Evolutionary conservation across 2,329 filamentous ascomycete genomes (phyloP).

Genomic region (Nemania sp.): DNA sequence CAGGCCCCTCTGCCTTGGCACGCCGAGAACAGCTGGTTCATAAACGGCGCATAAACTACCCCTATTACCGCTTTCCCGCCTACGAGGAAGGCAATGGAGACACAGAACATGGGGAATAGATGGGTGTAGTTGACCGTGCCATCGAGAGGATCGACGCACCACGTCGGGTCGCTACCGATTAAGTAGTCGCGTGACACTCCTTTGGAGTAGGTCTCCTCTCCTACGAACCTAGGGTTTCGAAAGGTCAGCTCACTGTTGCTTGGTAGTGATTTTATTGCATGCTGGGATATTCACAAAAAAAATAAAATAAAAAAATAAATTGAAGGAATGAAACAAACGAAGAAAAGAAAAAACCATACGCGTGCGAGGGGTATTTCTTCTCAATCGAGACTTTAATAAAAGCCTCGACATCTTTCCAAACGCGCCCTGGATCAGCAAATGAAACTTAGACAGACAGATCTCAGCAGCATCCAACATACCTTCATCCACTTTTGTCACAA

Average conservation of each 20-base stretch:
- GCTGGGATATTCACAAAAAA: background rate
- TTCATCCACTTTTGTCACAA: constrained; percentile 82
- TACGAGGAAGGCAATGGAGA: constrained; percentile 78
- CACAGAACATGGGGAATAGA: constrained; percentile 84
- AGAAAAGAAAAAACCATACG: constrained; percentile 63
- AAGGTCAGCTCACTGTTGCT: background rate
- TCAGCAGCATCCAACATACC: constrained; percentile 58
- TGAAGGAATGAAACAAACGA: no score
- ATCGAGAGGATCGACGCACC: constrained; percentile 82
- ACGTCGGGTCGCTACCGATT: constrained; percentile 72
- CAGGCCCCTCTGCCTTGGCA: constrained; percentile 75
- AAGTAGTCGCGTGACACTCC: constrained; percentile 76
- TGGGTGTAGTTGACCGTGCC: constrained; percentile 87
- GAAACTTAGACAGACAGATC: background rate
- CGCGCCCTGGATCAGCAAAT: background rate
- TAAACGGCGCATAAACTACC: constrained; percentile 78
- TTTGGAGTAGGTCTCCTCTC: constrained; percentile 81
- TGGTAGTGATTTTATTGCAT: background rate
- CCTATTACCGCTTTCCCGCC: constrained; percentile 72
- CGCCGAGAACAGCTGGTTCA: constrained; percentile 76
- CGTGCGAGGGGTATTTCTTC: constrained; percentile 72
- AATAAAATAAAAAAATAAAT: no score
- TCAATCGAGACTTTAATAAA: constrained; percentile 73
- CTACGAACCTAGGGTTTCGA: constrained; percentile 71
- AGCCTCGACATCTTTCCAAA: constrained; percentile 71